Evolutionary conservation across 768 basidiomycete species (phyloP).

Genomic region (Suillus variegatus): DNA sequence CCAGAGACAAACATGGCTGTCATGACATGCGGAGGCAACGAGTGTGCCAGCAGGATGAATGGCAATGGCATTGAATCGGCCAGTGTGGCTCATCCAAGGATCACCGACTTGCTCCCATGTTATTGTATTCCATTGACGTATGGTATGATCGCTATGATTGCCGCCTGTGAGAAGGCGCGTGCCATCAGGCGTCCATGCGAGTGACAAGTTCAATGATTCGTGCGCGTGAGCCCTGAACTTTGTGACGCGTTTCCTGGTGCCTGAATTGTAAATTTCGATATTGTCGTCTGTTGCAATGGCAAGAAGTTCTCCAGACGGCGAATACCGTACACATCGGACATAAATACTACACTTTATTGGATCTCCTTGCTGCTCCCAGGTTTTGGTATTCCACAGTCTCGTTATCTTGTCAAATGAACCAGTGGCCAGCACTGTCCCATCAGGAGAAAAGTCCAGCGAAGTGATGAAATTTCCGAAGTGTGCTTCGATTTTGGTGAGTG

Average conservation of each 20-base stretch:
- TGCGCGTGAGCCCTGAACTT: not conserved
- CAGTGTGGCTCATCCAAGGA: not conserved
- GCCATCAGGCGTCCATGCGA: not conserved
- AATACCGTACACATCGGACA: not conserved
- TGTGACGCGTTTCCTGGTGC: not conserved
- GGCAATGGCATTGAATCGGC: not conserved
- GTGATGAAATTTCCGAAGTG: too few relatives aligned
- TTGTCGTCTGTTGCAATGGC: not conserved
- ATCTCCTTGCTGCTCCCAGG: too few relatives aligned
- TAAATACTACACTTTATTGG: accelerated
- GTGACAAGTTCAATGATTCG: not conserved
- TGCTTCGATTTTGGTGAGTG: too few relatives aligned
- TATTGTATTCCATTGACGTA: not conserved
- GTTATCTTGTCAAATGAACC: too few relatives aligned
- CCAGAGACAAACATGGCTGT: not conserved
- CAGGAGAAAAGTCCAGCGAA: too few relatives aligned
- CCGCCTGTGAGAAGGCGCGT: not conserved
- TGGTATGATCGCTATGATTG: not conserved
- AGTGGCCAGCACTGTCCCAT: too few relatives aligned
- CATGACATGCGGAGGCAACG: not conserved
- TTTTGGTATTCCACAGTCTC: too few relatives aligned
- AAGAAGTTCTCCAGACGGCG: not conserved
- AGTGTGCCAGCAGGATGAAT: not conserved
- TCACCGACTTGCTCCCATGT: not conserved
- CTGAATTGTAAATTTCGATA: not conserved